phyloP scores from a whole-genome alignment of 345 rosid genomes.

The Lenwebbia sp. region DNA sequence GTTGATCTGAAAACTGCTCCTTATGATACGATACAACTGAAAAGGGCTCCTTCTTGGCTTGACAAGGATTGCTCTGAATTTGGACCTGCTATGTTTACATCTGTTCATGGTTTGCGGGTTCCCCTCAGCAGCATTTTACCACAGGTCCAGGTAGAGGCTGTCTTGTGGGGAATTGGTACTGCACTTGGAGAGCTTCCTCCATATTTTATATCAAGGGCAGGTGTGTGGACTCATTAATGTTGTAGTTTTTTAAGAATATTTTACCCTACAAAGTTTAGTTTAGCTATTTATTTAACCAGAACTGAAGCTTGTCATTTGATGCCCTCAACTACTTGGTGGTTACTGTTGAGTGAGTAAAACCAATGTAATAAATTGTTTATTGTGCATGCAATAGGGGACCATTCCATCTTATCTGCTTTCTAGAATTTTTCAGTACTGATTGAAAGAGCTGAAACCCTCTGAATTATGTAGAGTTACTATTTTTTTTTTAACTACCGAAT shows the following conservation, averaged over 20 bases:
- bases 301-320: neutral
- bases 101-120: constrained; percentile 55
- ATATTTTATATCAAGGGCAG: constrained; percentile 97
- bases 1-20: constrained; percentile 90
- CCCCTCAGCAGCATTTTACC: constrained; percentile 87
- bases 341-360: neutral
- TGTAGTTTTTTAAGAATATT: neutral
- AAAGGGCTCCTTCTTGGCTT: constrained; percentile 87
- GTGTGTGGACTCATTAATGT: constrained; percentile 13
- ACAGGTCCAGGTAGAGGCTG: constrained; percentile 84
- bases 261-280: neutral
- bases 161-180: constrained; percentile 96
- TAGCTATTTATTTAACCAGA: neutral
- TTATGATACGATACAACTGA: constrained; percentile 88
- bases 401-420: neutral
- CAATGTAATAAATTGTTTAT: neutral
- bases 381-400: neutral
- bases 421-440: neutral
- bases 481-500: neutral
- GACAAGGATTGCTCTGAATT: constrained; percentile 78
- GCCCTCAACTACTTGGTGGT: neutral
- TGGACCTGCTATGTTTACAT: constrained; percentile 58
- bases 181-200: constrained; percentile 99
- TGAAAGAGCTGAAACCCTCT: neutral
- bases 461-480: neutral